These are phyloP conservation scores for Gossypium aridum DNA, from an alignment of 441 rosid genomes.

Conservation along the genomic window DNA sequence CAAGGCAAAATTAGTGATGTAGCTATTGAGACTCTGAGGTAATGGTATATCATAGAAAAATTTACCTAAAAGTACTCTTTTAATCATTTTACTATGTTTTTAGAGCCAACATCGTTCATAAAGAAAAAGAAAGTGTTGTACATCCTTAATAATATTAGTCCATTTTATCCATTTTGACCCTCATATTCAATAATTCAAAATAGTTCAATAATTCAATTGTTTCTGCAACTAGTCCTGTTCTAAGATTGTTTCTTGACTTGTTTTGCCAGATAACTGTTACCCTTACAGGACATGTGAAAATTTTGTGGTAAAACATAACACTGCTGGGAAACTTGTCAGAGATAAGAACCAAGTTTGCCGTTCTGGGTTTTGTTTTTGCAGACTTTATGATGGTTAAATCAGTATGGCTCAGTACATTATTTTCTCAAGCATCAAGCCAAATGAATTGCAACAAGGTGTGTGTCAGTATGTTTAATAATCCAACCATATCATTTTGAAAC, in stretches of 20 bases:
- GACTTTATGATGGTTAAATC: background rate
- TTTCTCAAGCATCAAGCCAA: too few species aligned
- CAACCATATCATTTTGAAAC: too few species aligned
- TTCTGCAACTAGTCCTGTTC: background rate
- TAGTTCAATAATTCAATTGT: background rate
- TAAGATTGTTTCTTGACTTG: background rate
- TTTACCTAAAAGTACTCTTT: too few species aligned
- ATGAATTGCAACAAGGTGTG: too few species aligned
- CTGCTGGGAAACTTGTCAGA: background rate
- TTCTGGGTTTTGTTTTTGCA: too few species aligned
- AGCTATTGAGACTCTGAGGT: constrained; percentile 18
- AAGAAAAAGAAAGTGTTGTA: too few species aligned
- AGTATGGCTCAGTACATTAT: background rate
- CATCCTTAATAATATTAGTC: constrained; percentile 9
- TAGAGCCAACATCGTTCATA: too few species aligned
- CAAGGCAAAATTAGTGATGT: constrained; percentile 24
- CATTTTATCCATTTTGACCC: constrained; percentile 5
- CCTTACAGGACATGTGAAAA: background rate
- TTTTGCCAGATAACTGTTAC: background rate
- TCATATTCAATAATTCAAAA: background rate
- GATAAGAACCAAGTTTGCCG: too few species aligned
- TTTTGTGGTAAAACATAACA: background rate
- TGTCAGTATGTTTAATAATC: too few species aligned
- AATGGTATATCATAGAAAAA: background rate
- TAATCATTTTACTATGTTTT: too few species aligned